phyloP scores from a whole-genome alignment of 2,329 filamentous ascomycete genomes.

The Penicillium polonicum region DNA sequence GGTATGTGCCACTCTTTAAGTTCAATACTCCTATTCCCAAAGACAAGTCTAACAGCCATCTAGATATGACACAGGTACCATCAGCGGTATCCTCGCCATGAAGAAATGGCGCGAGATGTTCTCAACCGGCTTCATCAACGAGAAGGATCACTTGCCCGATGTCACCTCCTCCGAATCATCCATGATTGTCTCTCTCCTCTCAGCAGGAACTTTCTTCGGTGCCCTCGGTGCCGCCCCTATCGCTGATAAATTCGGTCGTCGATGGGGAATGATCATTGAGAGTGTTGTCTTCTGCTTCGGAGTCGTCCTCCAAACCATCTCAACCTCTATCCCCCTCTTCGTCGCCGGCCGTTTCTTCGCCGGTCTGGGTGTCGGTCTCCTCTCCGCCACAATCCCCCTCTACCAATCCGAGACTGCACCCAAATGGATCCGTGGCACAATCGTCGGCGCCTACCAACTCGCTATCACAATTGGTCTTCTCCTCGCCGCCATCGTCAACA shows the following conservation, averaged over 20 bases:
- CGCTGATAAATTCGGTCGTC: conserved; percentile 37
- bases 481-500: conserved; percentile 69
- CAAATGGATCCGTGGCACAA: conserved; percentile 70
- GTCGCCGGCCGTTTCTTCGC: conserved; percentile 52
- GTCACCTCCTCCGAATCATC: conserved; percentile 52
- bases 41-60: background rate
- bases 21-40: background rate
- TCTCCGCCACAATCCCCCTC: conserved; percentile 59
- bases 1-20: conserved; percentile 36
- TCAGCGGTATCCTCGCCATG: conserved; percentile 54
- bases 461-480: conserved; percentile 75
- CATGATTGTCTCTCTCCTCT: conserved; percentile 45
- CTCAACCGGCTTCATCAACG: conserved; percentile 38
- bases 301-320: conserved; percentile 33
- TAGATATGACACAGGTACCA: conserved; percentile 55
- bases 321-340: conserved; percentile 30
- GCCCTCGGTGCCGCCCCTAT: conserved; percentile 45
- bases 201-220: conserved; percentile 68
- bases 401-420: conserved; percentile 80
- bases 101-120: conserved; percentile 41
- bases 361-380: conserved; percentile 67
- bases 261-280: conserved; percentile 43
- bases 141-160: conserved; percentile 42
- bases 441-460: conserved; percentile 77
- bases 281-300: conserved; percentile 35